Base-by-base conservation (phyloP, 1,284 basidiomycete genomes). In the Mycosarcoma mackinlayi region DNA sequence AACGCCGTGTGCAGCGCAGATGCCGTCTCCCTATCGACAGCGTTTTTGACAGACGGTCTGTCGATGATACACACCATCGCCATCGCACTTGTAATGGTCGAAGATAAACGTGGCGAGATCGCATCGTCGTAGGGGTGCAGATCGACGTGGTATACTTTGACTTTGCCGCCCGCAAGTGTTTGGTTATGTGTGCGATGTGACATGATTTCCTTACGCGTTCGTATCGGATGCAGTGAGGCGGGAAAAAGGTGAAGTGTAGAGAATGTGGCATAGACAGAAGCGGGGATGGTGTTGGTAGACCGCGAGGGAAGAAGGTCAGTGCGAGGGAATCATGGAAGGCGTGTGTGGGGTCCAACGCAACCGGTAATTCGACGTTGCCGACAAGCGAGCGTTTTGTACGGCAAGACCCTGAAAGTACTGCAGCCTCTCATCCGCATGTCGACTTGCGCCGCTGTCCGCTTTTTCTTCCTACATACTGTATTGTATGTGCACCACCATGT, bases 51-150 rank as follows among this genome's bases (percentile, higher is more conserved):
- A 0, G 39, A 24, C 1, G 63, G 41, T 48, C 68, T 49, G 21
- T 66, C 48, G 28, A 71, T 71, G 24, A 51, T 34, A 16, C 67
- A 70, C 4, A 70, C 50, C 67, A 70, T 70, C 14, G 63, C 63
- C 18, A 24, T 45, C 3, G 55, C 40, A 6, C 16, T n/a, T 9
- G 42, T 30, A 16, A 27, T 33, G 1, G 42, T 47, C 2, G 41
- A 2, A 1, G 46, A 11, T 4, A 63, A 42, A 2, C 60, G 60
- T 4, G 60, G 53, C 5, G 60, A 63, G 28, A 39, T 18, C 0
- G 60, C 31, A 39, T 63, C 60, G 31, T 63, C 60, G 44, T 50
- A 65, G 6, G 27, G 8, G 6, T 21, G 9, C 4, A 65, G 51
- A 7, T 38, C 21, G 23, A 65, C 56, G 28, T 54, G 56, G 25